Evolutionary conservation across 2,329 filamentous ascomycete species (phyloP).

Genomic region (Exophiala sp.): DNA sequence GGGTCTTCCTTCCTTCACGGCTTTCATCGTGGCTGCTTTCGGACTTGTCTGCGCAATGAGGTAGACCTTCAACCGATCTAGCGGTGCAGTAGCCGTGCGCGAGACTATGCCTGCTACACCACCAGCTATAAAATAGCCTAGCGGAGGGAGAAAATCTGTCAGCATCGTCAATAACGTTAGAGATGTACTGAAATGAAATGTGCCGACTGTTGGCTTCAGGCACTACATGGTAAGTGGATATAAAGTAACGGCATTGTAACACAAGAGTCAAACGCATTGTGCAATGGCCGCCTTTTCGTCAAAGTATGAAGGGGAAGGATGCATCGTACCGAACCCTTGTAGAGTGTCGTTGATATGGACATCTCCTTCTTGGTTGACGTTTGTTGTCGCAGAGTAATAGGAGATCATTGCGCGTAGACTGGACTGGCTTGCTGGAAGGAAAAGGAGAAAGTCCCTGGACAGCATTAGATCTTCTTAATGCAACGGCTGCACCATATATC

Average conservation of each 20-base stretch:
- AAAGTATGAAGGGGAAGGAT: constrained; percentile 1
- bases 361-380: constrained; percentile 89
- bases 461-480: constrained; percentile 12
- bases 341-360: constrained; percentile 88
- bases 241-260: background rate
- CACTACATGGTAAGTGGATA: background rate
- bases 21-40: constrained; percentile 57
- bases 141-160: constrained; percentile 70
- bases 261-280: background rate
- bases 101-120: constrained; percentile 92
- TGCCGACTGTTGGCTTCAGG: background rate
- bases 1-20: constrained; percentile 67
- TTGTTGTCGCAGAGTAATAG: constrained; percentile 86
- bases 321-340: constrained; percentile 79
- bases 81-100: constrained; percentile 88
- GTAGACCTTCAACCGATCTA: constrained; percentile 96
- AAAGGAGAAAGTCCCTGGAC: constrained; percentile 85
- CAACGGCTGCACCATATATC: constrained; percentile 34
- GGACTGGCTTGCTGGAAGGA: constrained; percentile 68
- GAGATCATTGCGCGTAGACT: constrained; percentile 79
- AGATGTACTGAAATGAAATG: background rate
- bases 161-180: constrained; percentile 42
- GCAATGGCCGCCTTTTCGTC: background rate
- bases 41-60: constrained; percentile 83
- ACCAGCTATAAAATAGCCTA: constrained; percentile 98